These are phyloP conservation scores for Backusella mclennaniae DNA, from an alignment of 192 early-diverging fungal species.

Conservation along the genomic window DNA sequence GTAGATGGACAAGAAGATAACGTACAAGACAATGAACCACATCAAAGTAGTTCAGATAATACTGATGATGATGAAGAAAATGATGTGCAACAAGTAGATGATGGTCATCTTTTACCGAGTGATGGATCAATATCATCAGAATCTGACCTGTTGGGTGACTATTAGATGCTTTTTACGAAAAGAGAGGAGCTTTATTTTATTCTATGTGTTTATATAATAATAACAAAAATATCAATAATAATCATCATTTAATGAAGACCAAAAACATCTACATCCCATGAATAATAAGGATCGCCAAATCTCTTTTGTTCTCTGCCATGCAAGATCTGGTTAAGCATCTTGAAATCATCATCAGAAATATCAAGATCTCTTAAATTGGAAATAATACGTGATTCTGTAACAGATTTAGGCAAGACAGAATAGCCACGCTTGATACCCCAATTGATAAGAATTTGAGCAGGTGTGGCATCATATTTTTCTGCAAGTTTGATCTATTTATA, in stretches of 20 bases:
- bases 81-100: background rate
- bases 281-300: constrained; percentile 9
- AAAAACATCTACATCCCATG: constrained; percentile 11
- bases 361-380: constrained; percentile 15
- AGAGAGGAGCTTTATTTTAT: background rate
- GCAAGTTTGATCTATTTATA: constrained; percentile 50
- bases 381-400: constrained; percentile 42
- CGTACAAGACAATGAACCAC: background rate
- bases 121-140: background rate
- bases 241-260: background rate
- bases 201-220: background rate
- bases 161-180: background rate
- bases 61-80: background rate
- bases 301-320: background rate
- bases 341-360: constrained; percentile 9
- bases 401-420: constrained; percentile 80
- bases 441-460: constrained; percentile 74
- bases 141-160: background rate
- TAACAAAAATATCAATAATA: no score
- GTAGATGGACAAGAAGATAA: background rate
- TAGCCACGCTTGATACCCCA: constrained; percentile 78
- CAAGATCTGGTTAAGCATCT: background rate
- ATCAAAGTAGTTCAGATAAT: background rate
- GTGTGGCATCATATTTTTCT: constrained; percentile 57
- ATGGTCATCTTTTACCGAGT: background rate